These are phyloP conservation scores for Eurotiales sp. DNA, from an alignment of 2,329 filamentous ascomycete species.

Conservation along the genomic window DNA sequence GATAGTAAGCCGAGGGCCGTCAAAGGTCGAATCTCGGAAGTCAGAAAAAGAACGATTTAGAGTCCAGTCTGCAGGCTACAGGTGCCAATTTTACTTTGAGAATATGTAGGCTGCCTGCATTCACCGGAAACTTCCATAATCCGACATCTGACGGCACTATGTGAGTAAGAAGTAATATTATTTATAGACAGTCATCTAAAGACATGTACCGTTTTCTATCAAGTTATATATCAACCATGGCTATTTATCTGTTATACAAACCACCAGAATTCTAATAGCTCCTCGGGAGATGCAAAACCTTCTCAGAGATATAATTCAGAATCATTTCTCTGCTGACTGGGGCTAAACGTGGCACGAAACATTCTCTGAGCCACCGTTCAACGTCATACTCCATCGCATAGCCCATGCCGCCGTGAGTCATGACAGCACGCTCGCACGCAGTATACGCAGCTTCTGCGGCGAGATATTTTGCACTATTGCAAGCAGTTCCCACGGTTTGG, in stretches of 20 bases:
- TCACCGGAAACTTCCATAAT: no score
- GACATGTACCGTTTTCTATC: no score
- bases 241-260: neutral
- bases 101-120: no score
- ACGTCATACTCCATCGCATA: conserved; percentile 63
- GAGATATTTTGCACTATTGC: conserved; percentile 66
- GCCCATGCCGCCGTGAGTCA: conserved; percentile 60
- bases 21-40: no score
- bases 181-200: no score
- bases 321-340: conserved; percentile 71
- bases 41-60: no score
- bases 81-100: no score
- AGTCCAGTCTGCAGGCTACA: no score
- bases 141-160: no score
- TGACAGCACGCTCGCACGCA: conserved; percentile 56
- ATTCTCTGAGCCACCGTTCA: conserved; percentile 59
- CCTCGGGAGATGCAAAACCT: conserved; percentile 35
- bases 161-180: no score
- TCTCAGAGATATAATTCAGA: conserved; percentile 59
- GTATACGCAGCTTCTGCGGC: conserved; percentile 60
- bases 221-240: no score
- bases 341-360: conserved; percentile 61
- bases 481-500: conserved; percentile 59
- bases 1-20: no score
- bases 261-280: conserved; percentile 33